Base-by-base conservation (phyloP, 371 early-diverging fungal species). In the Mucor mucedo region DNA sequence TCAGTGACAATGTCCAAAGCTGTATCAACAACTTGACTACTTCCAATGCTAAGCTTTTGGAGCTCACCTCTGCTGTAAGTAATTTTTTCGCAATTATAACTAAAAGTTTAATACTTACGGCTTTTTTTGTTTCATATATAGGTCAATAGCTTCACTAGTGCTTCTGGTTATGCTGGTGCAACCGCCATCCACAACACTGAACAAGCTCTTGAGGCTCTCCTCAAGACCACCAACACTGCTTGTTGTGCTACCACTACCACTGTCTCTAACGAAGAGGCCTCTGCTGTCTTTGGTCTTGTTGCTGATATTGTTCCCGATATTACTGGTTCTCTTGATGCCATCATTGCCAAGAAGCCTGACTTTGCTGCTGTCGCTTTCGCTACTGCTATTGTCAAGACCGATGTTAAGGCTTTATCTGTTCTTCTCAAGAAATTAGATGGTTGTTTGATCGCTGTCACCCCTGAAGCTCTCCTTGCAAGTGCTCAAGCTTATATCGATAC, bases 81-180 rank as follows among this genome's bases (percentile, higher is more conserved):
- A 32, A 32, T 41, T 48, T 32, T 21, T 27, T 42, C 8, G 44
- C 9, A 39, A 16, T 21, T 28, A 14, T 9, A 11, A 53, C 27
- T 29, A 44, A 44, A n/a, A 44, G 2, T n/a, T 44, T 13, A 44
- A 4, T n/a, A 21, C 21, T 21, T 21, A 21, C 21, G 21, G 21
- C 1, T 21, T 21, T 21, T 21, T 21, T 21, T 21, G 21, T 21
- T 21, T 21, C 21, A 21, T 21, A 21, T 44, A 44, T 52, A 70
- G 66, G 57, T 72, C 32, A 40, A 61, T 47, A 60, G 21, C 2
- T 72, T 60, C 55, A 65, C 60, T 9, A 35, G 30, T n/a, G 10
- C 65, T 27, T n/a, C 11, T 14, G 68, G 72, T 39, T 65, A 61
- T 30, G 2, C 9, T 47, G 72, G 59, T 41, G 72, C 72, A 1